A percentile compares a stretch with the other conserved stretches of the same genome.
Conservation (phyloP, 305 asterid species). For the Fraxinus floribunda region DNA sequence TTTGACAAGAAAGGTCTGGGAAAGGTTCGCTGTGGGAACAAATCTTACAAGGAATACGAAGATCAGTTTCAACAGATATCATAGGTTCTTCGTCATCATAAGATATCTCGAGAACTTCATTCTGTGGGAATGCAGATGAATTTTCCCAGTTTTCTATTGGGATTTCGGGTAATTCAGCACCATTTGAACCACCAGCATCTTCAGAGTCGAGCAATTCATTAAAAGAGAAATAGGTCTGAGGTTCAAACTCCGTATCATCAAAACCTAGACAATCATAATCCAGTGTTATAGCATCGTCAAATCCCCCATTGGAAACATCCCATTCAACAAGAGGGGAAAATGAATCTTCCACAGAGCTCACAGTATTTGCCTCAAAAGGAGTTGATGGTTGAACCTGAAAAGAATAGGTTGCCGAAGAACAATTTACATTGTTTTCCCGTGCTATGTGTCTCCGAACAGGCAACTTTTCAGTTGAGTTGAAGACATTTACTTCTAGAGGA, state of each 20-base stretch:
- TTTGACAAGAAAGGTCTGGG: slow-evolving; percentile 69
- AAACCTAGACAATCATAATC: slow-evolving; percentile 50
- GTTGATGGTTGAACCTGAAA: slow-evolving; percentile 33
- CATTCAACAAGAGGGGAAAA: slow-evolving; percentile 41
- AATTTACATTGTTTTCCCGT: slow-evolving; percentile 38
- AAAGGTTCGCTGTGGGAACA: slow-evolving; percentile 55
- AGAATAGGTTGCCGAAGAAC: slow-evolving; percentile 32
- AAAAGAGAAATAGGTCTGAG: slow-evolving; percentile 94
- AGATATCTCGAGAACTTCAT: slow-evolving; percentile 35
- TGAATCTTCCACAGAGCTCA: slow-evolving; percentile 21
- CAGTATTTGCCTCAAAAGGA: slow-evolving; percentile 32
- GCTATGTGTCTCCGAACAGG: slow-evolving; percentile 63
- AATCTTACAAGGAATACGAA: slow-evolving; percentile 47
- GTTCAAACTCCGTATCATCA: slow-evolving; percentile 77
- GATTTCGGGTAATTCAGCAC: slow-evolving; percentile 34
- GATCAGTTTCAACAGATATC: slow-evolving; percentile 30
- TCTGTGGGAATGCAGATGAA: slow-evolving; percentile 35
- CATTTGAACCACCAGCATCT: slow-evolving; percentile 43
- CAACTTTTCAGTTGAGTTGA: slow-evolving; percentile 35
- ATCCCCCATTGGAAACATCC: slow-evolving; percentile 42
- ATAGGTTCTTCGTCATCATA: slow-evolving; percentile 42
- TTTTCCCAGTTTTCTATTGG: slow-evolving; percentile 34
- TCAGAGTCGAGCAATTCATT: slow-evolving; percentile 77
- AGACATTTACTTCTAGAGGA: background rate
- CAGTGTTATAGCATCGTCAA: slow-evolving; percentile 49